phyloP scores from a whole-genome alignment of 23 red algal genomes.

The Gracilaria caudata region DNA sequence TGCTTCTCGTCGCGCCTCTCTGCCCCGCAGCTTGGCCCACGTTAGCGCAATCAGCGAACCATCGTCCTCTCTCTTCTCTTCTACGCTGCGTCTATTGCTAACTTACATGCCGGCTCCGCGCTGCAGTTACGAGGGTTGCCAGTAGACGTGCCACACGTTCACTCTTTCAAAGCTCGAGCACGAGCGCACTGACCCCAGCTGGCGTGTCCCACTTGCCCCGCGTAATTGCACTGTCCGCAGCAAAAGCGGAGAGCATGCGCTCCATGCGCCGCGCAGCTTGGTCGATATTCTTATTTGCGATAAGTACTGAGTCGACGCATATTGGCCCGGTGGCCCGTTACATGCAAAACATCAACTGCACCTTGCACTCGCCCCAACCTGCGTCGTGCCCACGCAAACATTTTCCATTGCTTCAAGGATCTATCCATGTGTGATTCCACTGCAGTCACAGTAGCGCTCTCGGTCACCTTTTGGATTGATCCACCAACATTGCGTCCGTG shows the following conservation, averaged over 20 bases:
- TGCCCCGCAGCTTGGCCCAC: neutral
- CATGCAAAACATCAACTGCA: neutral
- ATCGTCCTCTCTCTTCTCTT: too few relatives aligned
- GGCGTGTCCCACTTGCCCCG: neutral
- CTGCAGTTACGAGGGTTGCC: too few relatives aligned
- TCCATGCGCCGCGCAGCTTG: neutral
- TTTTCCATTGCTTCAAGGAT: too few relatives aligned
- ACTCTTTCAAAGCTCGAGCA: too few relatives aligned
- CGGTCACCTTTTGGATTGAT: too few relatives aligned
- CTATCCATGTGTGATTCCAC: neutral
- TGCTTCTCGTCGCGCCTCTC: neutral
- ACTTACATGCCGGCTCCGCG: too few relatives aligned
- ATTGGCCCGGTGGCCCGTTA: neutral
- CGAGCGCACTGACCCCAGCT: too few relatives aligned
- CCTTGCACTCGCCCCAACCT: neutral
- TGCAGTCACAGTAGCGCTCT: neutral
- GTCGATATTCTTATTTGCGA: neutral
- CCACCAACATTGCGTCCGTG: too few relatives aligned
- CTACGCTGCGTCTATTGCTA: too few relatives aligned
- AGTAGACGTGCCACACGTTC: too few relatives aligned
- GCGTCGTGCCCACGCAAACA: too few relatives aligned
- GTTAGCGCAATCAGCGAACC: too few relatives aligned
- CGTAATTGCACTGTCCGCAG: neutral
- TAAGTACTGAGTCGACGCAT: neutral
- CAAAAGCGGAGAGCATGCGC: neutral